A percentile compares a stretch with the other conserved stretches of the same genome.
Conservation (phyloP, 2,329 filamentous ascomycete genomes). For the Epicoccum sorghinum region DNA sequence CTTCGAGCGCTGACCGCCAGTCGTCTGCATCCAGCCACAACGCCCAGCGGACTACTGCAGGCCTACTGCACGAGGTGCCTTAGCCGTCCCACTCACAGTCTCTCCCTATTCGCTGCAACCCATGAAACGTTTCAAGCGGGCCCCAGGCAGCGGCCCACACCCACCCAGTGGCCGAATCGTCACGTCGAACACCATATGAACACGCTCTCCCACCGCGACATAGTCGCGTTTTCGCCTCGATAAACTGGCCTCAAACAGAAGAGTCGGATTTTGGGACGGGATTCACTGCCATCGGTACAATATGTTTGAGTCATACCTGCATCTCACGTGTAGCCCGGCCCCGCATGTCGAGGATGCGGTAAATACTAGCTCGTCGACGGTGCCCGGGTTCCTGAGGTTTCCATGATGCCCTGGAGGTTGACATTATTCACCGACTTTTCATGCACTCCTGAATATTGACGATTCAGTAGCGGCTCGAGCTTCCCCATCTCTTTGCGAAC, state of each 20-base stretch:
- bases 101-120: conserved; percentile 30
- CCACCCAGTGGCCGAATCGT: conserved; percentile 41
- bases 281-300: conserved; percentile 20
- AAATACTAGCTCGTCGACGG: conserved; percentile 40
- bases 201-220: conserved; percentile 48
- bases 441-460: conserved; percentile 23
- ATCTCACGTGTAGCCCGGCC: conserved; percentile 41
- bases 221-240: conserved; percentile 49
- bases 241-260: conserved; percentile 39
- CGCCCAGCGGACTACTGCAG: conserved; percentile 28
- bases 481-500: conserved; percentile 17
- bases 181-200: conserved; percentile 48
- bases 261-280: conserved; percentile 21
- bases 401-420: conserved; percentile 24
- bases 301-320: conserved; percentile 52
- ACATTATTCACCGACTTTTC: conserved; percentile 26
- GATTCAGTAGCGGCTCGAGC: conserved; percentile 15
- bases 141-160: conserved; percentile 29
- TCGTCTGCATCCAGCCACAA: conserved; percentile 36
- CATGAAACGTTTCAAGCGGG: conserved; percentile 42
- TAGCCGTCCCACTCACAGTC: conserved; percentile 18
- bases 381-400: conserved; percentile 43
- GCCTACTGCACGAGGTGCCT: conserved; percentile 42
- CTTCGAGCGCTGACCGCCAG: conserved; percentile 33
- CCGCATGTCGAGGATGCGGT: conserved; percentile 30